phyloP scores from a whole-genome alignment of 495 filamentous ascomycete genomes.

The Clavariopsis aquatica region DNA sequence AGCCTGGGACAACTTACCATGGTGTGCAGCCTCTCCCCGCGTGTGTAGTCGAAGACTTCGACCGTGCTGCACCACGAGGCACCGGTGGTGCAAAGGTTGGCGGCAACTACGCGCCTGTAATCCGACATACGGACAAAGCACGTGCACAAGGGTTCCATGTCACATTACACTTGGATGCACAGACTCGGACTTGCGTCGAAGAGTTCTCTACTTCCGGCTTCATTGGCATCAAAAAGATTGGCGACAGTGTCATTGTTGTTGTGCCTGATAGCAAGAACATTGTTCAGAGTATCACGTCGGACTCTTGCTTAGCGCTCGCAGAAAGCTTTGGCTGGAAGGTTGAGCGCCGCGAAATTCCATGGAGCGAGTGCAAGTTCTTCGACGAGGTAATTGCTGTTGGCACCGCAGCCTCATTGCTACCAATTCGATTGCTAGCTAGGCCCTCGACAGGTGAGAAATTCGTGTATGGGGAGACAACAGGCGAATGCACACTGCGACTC shows the following conservation, averaged over 20 bases:
- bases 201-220: constrained; percentile 55
- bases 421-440: constrained; percentile 25
- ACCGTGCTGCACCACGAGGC: constrained; percentile 57
- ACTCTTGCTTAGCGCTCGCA: constrained; percentile 40
- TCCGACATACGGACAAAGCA: constrained; percentile 48
- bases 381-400: constrained; percentile 24
- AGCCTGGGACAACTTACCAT: constrained; percentile 47
- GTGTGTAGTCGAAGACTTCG: constrained; percentile 58
- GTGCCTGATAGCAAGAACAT: constrained; percentile 47
- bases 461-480: constrained; percentile 50
- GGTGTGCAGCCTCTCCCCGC: constrained; percentile 46
- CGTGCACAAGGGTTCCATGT: constrained; percentile 49
- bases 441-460: constrained; percentile 22
- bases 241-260: constrained; percentile 38
- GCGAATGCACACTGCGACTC: constrained; percentile 61
- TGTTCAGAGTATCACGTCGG: constrained; percentile 42
- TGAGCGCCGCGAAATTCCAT: constrained; percentile 36
- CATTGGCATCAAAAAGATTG: constrained; percentile 45
- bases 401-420: constrained; percentile 18
- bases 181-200: constrained; percentile 49
- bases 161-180: constrained; percentile 53
- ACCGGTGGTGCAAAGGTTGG: constrained; percentile 59
- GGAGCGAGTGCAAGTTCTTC: constrained; percentile 29
- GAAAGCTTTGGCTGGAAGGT: constrained; percentile 43
- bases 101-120: constrained; percentile 62